Conservation (phyloP, 176 grass and related monocot genomes). For the Zoysia japonica region DNA sequence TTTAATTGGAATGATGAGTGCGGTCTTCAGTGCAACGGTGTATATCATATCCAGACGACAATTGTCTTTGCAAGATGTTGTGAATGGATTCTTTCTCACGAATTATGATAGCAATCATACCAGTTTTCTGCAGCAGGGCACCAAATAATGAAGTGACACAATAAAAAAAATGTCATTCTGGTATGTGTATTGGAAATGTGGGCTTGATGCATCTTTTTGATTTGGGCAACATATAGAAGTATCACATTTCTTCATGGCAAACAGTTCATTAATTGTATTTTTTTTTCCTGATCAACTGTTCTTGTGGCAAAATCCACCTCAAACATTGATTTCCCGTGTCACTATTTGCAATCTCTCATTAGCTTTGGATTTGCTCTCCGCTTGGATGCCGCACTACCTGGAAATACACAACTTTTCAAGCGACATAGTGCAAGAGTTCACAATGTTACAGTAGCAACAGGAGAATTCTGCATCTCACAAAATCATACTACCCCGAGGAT, state of each 20-base stretch:
- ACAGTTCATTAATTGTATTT: no score
- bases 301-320: background rate
- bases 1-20: conserved; percentile 10
- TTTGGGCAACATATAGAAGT: background rate
- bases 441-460: background rate
- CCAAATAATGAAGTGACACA: background rate
- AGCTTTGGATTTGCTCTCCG: background rate
- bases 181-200: background rate
- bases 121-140: conserved; percentile 16
- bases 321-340: background rate
- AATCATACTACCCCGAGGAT: no score
- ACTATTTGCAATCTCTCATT: background rate
- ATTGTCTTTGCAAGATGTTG: conserved; percentile 17
- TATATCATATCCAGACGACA: conserved; percentile 19
- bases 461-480: background rate
- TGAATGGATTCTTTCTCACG: background rate
- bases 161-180: conserved; percentile 18
- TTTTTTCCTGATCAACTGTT: no score
- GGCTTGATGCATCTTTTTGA: background rate
- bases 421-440: no score
- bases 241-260: no score
- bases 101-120: background rate
- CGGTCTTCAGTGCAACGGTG: background rate
- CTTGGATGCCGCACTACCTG: background rate
- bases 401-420: background rate